Conservation (phyloP, 495 filamentous ascomycete species). For the Xylaria castorea region DNA sequence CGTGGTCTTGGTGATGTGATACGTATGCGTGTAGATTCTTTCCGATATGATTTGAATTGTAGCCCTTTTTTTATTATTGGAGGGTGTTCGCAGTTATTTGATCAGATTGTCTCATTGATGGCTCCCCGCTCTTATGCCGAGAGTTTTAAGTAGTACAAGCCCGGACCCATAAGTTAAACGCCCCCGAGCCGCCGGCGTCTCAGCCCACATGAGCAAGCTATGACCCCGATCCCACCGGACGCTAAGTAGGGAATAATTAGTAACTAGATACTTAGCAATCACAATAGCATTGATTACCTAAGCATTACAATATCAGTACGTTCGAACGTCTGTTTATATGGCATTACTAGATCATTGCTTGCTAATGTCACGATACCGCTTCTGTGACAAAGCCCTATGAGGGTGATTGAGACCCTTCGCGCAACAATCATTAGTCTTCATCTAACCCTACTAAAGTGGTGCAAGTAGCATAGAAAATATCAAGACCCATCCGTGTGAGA, state of each 20-base stretch:
- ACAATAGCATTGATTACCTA: not conserved
- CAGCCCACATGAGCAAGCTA: not conserved
- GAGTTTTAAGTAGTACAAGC: not conserved
- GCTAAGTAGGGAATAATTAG: not conserved
- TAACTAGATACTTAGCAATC: constrained; percentile 16
- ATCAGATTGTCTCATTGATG: not conserved
- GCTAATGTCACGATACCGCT: not conserved
- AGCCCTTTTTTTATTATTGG: not conserved
- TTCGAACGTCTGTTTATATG: not conserved
- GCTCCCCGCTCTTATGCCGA: constrained; percentile 1
- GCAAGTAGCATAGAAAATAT: not conserved
- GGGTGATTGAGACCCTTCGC: not conserved
- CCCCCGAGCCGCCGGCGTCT: not conserved
- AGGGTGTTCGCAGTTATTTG: not conserved
- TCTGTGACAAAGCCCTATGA: not conserved
- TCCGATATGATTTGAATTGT: not conserved
- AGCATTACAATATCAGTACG: not conserved
- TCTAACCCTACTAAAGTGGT: not conserved
- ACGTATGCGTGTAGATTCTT: not conserved
- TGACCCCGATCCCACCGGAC: constrained; percentile 6
- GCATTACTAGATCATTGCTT: not conserved
- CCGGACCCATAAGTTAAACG: not conserved
- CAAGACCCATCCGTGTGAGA: not conserved
- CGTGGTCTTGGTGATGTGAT: not conserved
- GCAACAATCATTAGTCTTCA: not conserved